Conservation (phyloP, 441 rosid species). For the Jatropha multifida region DNA sequence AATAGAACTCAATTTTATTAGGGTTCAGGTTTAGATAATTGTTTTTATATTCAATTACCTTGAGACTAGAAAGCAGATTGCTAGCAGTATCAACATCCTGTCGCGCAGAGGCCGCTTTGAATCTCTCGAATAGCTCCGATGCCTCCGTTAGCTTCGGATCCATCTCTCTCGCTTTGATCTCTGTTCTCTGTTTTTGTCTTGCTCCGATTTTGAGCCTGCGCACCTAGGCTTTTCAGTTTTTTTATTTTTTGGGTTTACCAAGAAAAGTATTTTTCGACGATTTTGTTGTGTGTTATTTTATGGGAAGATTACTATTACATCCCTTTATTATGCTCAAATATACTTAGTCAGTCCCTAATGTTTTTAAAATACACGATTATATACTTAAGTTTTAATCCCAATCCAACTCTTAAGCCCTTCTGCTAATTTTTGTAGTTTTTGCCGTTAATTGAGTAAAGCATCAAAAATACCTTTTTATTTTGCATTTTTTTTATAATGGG, state of each 20-base stretch:
- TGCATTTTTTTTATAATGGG: no score
- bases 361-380: no score
- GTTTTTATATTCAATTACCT: conserved; percentile 39
- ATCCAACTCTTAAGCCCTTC: no score
- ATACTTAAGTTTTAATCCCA: no score
- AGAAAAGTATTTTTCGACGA: conserved; percentile 17
- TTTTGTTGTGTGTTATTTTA: neutral
- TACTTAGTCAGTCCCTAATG: no score
- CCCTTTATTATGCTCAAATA: no score
- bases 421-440: no score
- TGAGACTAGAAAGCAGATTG: conserved; percentile 67
- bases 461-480: no score
- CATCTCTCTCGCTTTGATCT: conserved; percentile 35
- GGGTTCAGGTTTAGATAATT: conserved; percentile 25
- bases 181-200: neutral
- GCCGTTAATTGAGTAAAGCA: no score
- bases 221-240: conserved; percentile 1
- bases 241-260: neutral
- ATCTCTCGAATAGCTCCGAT: conserved; percentile 75
- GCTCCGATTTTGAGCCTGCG: neutral
- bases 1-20: neutral
- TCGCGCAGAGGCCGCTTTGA: conserved; percentile 74
- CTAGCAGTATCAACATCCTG: conserved; percentile 55
- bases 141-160: conserved; percentile 83
- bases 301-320: no score